A percentile compares a stretch with the other conserved stretches of the same genome.
Conservation (phyloP, 208 protist species). For the Leishmania braziliensis region DNA sequence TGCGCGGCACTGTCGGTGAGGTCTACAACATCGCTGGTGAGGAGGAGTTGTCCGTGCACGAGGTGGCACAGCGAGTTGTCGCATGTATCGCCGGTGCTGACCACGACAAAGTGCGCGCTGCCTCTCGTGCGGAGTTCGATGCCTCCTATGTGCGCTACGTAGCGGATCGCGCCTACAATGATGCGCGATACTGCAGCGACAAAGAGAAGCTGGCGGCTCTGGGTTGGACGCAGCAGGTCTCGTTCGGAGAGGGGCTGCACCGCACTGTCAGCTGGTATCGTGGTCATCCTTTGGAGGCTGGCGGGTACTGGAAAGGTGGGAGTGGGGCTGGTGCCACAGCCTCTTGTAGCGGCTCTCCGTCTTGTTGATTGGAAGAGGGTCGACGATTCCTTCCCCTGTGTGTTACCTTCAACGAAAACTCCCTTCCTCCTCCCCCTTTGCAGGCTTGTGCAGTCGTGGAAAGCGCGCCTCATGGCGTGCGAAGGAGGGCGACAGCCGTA, state of each 20-base stretch:
- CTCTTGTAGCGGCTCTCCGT: background rate
- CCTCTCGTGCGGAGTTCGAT: constrained; percentile 19
- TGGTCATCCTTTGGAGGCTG: constrained; percentile 12
- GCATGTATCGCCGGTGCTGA: constrained; percentile 22
- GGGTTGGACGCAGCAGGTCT: constrained; percentile 67
- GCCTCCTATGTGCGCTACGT: constrained; percentile 39
- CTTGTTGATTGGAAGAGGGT: background rate
- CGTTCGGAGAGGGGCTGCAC: constrained; percentile 59
- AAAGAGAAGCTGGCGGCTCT: constrained; percentile 59
- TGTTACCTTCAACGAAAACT: background rate
- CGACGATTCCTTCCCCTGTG: background rate
- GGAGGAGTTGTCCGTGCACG: constrained; percentile 60
- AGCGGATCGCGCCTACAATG: constrained; percentile 87
- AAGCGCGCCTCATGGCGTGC: background rate
- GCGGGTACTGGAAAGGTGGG: constrained; percentile 25
- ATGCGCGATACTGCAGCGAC: constrained; percentile 83
- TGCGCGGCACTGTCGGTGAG: constrained; percentile 70
- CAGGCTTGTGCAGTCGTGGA: background rate
- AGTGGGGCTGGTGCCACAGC: background rate
- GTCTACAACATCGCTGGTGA: constrained; percentile 84
- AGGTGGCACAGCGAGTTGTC: constrained; percentile 45
- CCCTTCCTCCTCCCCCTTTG: background rate
- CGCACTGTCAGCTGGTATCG: constrained; percentile 67
- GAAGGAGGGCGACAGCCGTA: background rate
- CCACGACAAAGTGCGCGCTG: constrained; percentile 8